A percentile compares a stretch with the other conserved stretches of the same genome.
Evolutionary conservation across 1,284 basidiomycete genomes (phyloP).

Genomic region (Cutaneotrichosporon dermatis): DNA sequence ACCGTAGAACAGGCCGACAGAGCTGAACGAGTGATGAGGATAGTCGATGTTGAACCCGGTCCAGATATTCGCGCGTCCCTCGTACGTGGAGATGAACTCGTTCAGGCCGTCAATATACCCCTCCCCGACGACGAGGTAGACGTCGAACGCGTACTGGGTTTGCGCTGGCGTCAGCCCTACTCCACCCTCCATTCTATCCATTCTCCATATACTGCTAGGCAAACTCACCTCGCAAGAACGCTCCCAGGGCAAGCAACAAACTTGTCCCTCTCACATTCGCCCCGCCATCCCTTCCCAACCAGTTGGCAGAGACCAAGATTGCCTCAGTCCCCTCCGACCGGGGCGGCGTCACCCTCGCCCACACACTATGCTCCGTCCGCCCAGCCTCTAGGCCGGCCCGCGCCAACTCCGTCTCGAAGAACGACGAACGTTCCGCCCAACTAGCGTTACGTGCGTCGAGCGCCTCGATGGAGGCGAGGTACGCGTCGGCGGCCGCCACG

Average conservation of each 20-base stretch:
- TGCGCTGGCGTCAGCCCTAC: conserved; percentile 56
- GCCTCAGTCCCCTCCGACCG: conserved; percentile 85
- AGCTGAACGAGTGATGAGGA: conserved; percentile 91
- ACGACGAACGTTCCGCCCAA: conserved; percentile 54
- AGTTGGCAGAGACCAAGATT: conserved; percentile 82
- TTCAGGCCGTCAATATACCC: conserved; percentile 86
- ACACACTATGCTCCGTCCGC: conserved; percentile 56
- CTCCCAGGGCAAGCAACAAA: conserved; percentile 72
- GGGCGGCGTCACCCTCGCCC: conserved; percentile 75
- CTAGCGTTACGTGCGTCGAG: conserved; percentile 62
- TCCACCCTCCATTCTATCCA: no score
- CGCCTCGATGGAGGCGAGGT: conserved; percentile 64
- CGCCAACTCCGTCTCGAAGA: conserved; percentile 21
- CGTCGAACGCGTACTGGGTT: conserved; percentile 89
- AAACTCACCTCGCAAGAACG: conserved; percentile 69
- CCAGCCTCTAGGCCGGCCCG: conserved; percentile 23
- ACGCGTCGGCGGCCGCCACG: conserved; percentile 74
- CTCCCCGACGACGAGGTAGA: conserved; percentile 85
- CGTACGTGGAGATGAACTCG: conserved; percentile 82
- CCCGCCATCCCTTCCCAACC: conserved; percentile 59
- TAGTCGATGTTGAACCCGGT: conserved; percentile 92
- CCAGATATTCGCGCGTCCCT: conserved; percentile 83
- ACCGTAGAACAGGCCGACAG: conserved; percentile 88
- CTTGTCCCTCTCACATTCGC: conserved; percentile 84
- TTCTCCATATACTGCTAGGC: no score